Conservation (phyloP, 805 yeast genomes). For the Nakazawaea peltata region DNA sequence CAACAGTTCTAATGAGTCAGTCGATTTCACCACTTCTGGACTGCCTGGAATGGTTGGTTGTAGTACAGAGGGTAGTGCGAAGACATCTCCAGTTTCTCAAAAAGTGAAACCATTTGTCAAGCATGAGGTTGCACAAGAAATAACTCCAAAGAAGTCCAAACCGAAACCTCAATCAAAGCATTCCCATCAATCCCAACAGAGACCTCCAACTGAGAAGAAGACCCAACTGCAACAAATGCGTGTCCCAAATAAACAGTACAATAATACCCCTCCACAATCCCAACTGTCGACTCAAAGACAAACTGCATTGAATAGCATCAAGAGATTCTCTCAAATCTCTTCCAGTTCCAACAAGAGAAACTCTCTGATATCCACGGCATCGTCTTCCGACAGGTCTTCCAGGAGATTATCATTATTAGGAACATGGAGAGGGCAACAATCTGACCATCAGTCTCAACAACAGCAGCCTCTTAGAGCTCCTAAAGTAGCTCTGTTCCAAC, state of each 20-base stretch:
- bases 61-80: no score
- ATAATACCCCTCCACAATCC: neutral
- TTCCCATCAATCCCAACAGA: neutral
- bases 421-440: neutral
- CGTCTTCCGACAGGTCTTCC: constrained; percentile 8
- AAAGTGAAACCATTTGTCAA: no score
- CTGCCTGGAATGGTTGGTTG: constrained; percentile 9
- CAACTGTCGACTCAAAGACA: neutral
- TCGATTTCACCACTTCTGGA: constrained; percentile 5
- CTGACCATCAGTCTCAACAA: neutral
- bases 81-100: no score
- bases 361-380: constrained; percentile 1
- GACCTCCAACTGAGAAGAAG: neutral
- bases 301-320: neutral
- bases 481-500: neutral
- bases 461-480: neutral
- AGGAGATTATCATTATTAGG: constrained; percentile 4
- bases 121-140: no score
- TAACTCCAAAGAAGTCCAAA: no score
- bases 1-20: constrained; percentile 5
- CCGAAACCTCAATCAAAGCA: constrained; percentile 1
- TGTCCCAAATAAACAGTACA: no score
- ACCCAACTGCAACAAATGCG: no score
- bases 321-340: constrained; percentile 6
- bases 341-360: neutral